Evolutionary conservation across 1,139 yeast species (phyloP).

Genomic region (Blastobotrys aristatus): DNA sequence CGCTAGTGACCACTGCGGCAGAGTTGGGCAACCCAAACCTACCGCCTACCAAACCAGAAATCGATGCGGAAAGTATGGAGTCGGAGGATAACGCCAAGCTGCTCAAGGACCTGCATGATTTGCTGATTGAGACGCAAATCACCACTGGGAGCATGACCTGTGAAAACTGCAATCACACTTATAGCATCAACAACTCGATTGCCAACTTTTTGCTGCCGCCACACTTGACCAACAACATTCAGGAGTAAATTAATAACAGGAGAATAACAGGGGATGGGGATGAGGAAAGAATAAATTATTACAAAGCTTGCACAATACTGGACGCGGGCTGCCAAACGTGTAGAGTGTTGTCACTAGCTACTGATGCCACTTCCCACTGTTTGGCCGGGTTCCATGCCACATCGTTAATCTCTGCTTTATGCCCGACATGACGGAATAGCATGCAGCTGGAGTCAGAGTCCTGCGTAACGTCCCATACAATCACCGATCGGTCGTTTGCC

Average conservation of each 20-base stretch:
- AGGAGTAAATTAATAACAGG: not conserved
- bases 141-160: constrained; percentile 87
- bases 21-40: constrained; percentile 68
- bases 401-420: constrained; percentile 81
- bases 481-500: constrained; percentile 67
- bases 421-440: constrained; percentile 81
- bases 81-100: constrained; percentile 54
- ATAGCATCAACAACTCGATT: constrained; percentile 85
- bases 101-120: constrained; percentile 67
- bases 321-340: constrained; percentile 88
- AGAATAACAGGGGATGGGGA: not conserved
- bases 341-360: constrained; percentile 81
- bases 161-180: constrained; percentile 77
- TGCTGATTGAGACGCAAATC: constrained; percentile 77
- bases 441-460: constrained; percentile 34
- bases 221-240: constrained; percentile 51
- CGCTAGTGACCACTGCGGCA: constrained; percentile 66
- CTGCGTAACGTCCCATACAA: constrained; percentile 58
- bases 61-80: constrained; percentile 36
- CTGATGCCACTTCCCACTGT: constrained; percentile 74
- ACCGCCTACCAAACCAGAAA: constrained; percentile 63
- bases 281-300: constrained; percentile 14
- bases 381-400: constrained; percentile 79
- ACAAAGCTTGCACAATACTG: constrained; percentile 40
- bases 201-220: constrained; percentile 95